phyloP scores from a whole-genome alignment of 225 moss, liverwort and hornwort genomes.

The Climacium dendroides region DNA sequence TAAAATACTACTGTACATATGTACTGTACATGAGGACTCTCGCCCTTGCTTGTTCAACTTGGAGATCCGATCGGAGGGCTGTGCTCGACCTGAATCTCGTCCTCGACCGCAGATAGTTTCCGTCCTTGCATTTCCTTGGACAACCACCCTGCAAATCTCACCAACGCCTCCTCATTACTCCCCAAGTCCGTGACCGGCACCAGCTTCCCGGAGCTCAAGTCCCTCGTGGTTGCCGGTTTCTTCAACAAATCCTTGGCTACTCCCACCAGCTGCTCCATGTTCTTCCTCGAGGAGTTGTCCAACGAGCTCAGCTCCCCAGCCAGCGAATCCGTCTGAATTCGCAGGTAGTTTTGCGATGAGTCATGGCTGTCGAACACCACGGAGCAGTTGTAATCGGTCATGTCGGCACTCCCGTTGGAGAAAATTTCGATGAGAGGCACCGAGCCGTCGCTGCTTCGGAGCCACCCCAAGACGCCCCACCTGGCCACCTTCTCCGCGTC shows the following conservation, averaged over 20 bases:
- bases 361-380: conserved; percentile 17
- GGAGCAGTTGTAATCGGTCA: conserved; percentile 37
- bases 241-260: not conserved
- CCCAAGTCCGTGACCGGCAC: not conserved
- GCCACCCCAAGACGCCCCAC: conserved; percentile 36
- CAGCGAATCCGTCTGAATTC: conserved; percentile 17
- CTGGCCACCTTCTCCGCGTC: conserved; percentile 21
- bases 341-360: conserved; percentile 21
- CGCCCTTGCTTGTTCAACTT: not conserved
- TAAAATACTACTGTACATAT: not conserved
- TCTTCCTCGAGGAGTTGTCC: conserved; percentile 16
- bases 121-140: conserved; percentile 6
- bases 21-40: not conserved
- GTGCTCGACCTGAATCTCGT: not conserved
- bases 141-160: conserved; percentile 24
- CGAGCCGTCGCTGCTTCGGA: conserved; percentile 4
- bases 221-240: not conserved
- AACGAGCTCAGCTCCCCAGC: not conserved
- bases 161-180: conserved; percentile 8
- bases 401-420: conserved; percentile 27
- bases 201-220: conserved; percentile 2
- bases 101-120: too few relatives aligned
- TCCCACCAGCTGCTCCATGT: conserved; percentile 12
- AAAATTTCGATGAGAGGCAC: conserved; percentile 38
- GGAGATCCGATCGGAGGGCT: not conserved